phyloP scores from a whole-genome alignment of 305 asterid genomes.

The Rubia tinctorum region DNA sequence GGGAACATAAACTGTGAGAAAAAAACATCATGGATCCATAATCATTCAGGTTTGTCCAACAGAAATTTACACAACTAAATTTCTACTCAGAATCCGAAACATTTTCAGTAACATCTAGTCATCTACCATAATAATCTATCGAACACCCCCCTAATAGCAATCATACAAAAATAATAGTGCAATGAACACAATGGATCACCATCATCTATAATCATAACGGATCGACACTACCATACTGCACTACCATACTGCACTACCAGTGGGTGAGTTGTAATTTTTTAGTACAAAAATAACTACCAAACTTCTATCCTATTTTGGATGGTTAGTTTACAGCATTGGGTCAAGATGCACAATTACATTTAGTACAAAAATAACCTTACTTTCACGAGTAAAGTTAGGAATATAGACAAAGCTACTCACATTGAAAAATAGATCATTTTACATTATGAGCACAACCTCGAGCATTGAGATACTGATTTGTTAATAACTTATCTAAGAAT shows the following conservation, averaged over 20 bases:
- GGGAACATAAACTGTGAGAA: not conserved
- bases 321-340: not conserved
- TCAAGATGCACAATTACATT: not conserved
- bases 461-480: not conserved
- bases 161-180: not conserved
- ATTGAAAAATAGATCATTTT: not conserved
- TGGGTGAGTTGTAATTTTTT: not conserved
- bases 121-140: not conserved
- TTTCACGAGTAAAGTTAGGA: not conserved
- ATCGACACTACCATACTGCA: not conserved
- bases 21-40: not conserved
- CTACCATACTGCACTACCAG: not conserved
- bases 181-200: not conserved
- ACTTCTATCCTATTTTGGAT: not conserved
- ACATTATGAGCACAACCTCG: not conserved
- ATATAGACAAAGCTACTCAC: not conserved
- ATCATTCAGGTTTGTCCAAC: not conserved
- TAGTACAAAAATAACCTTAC: not conserved
- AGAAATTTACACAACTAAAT: not conserved
- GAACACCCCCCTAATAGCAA: not conserved
- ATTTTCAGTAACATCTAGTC: not conserved
- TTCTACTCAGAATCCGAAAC: not conserved
- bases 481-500: not conserved
- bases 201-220: not conserved
- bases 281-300: not conserved